phyloP scores from a whole-genome alignment of 208 protist genomes.

The Trichomonas vaginalis region DNA sequence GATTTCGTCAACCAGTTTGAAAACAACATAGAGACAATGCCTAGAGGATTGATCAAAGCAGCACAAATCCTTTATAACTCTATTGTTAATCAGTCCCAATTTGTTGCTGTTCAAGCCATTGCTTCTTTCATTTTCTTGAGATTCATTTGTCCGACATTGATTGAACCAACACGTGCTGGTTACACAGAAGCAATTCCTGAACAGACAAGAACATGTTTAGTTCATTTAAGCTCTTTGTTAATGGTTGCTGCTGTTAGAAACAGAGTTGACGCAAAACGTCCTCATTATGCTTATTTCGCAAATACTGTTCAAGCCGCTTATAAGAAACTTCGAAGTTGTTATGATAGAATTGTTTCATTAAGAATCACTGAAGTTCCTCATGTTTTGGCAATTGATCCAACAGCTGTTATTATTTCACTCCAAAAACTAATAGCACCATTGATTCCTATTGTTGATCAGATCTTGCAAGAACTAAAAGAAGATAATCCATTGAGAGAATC shows the following conservation, averaged over 20 bases:
- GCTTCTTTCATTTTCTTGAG: neutral
- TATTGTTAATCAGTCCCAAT: neutral
- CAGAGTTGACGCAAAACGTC: neutral
- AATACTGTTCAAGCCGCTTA: neutral
- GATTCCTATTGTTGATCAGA: neutral
- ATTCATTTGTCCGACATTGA: neutral
- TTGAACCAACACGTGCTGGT: neutral
- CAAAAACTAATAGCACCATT: neutral
- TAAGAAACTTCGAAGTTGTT: neutral
- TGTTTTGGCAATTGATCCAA: neutral
- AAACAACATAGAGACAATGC: neutral
- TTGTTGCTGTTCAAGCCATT: neutral
- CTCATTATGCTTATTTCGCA: neutral
- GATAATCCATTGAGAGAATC: neutral
- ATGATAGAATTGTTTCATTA: neutral
- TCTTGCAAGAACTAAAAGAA: neutral
- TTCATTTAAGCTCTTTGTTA: neutral
- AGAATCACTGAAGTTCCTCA: neutral
- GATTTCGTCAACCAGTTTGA: neutral
- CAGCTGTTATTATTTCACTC: neutral
- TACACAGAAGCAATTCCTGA: neutral
- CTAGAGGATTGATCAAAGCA: neutral
- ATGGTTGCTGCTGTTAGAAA: neutral
- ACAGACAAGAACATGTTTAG: neutral
- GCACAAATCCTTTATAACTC: neutral